phyloP scores from a whole-genome alignment of 768 basidiomycete species.

The Suillus subluteus region DNA sequence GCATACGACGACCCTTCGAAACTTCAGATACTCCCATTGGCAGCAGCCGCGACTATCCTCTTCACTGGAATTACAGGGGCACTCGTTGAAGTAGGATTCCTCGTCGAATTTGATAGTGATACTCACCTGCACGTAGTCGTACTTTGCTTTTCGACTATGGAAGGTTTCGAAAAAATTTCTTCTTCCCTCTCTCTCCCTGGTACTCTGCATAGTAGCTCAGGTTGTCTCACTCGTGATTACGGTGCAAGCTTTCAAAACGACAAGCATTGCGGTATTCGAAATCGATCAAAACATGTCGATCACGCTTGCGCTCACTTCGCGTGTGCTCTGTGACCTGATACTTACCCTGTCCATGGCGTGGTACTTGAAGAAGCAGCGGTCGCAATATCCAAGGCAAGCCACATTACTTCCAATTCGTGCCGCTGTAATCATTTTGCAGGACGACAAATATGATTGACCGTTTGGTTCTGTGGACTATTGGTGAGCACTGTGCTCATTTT shows the following conservation, averaged over 20 bases:
- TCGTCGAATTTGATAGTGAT: background rate
- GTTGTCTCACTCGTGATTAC: background rate
- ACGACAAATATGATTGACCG: background rate
- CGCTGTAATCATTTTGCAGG: background rate
- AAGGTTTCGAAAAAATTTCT: background rate
- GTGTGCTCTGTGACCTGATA: background rate
- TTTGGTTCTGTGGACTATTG: constrained; percentile 10
- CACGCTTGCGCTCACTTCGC: background rate
- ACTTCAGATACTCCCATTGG: constrained; percentile 1
- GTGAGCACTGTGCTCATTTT: background rate
- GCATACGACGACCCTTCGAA: background rate
- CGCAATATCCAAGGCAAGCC: background rate
- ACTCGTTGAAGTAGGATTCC: background rate
- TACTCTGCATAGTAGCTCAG: background rate
- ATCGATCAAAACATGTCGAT: background rate
- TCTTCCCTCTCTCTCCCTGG: constrained; percentile 5
- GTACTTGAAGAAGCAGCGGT: background rate
- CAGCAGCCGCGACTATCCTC: background rate
- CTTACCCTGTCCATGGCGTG: background rate
- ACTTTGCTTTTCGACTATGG: constrained; percentile 7
- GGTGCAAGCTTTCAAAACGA: background rate
- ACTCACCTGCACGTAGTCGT: background rate
- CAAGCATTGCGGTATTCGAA: background rate
- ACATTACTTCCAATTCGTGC: too few relatives aligned
- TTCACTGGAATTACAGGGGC: background rate